Conservation (phyloP, 768 basidiomycete species). For the Naganishia vaughanmartiniae region DNA sequence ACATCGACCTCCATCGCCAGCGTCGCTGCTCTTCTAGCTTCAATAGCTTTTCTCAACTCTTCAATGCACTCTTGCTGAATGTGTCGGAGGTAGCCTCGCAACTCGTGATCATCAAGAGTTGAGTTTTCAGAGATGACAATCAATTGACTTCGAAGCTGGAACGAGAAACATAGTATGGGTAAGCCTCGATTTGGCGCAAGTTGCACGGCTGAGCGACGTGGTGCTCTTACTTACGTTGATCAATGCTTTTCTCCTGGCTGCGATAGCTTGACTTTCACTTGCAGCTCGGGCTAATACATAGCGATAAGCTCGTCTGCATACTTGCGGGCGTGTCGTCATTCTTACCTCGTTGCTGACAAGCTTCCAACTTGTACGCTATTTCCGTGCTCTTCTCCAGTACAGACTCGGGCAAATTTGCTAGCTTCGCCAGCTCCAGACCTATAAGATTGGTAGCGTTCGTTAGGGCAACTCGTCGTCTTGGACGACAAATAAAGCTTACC, state of each 20-base stretch:
- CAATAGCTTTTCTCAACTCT: slow-evolving; percentile 6
- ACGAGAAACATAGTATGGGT: too few species aligned
- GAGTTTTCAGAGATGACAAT: slow-evolving; percentile 10
- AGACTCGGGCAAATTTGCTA: slow-evolving; percentile 77
- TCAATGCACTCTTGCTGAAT: slow-evolving; percentile 4
- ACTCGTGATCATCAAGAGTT: neutral
- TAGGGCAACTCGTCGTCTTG: too few species aligned
- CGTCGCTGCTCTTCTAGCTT: slow-evolving; percentile 2
- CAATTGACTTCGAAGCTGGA: slow-evolving; percentile 13
- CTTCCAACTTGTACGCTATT: slow-evolving; percentile 63
- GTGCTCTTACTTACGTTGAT: neutral
- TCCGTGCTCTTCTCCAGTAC: slow-evolving; percentile 65
- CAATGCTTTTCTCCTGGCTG: neutral
- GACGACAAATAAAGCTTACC: too few species aligned
- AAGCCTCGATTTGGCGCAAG: too few species aligned
- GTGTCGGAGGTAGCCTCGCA: slow-evolving; percentile 3
- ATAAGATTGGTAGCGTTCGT: neutral
- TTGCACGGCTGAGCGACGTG: too few species aligned
- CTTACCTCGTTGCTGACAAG: slow-evolving; percentile 61
- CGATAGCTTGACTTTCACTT: slow-evolving; percentile 20
- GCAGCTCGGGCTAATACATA: slow-evolving; percentile 4
- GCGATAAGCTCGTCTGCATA: neutral
- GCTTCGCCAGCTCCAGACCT: slow-evolving; percentile 84
- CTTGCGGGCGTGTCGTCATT: too few species aligned
- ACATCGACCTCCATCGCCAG: neutral